Conservation (phyloP, 2,329 filamentous ascomycete species). For the Colletotrichum spinosum region DNA sequence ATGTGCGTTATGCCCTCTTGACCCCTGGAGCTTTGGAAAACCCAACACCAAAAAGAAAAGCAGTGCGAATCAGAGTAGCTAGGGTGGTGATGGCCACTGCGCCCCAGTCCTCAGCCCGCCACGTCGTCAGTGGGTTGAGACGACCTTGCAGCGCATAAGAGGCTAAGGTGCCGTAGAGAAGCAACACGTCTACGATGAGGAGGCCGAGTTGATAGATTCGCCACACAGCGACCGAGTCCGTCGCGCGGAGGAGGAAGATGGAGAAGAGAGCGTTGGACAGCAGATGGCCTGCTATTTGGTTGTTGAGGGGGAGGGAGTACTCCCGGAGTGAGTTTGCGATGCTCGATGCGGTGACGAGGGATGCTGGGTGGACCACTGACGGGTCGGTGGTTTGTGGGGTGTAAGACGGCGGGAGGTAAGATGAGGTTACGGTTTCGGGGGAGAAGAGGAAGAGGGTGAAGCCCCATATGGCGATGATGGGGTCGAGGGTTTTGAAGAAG, state of each 20-base stretch:
- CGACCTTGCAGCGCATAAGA: slow-evolving; percentile 7
- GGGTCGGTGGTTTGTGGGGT: not conserved
- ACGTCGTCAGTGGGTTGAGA: slow-evolving; percentile 11
- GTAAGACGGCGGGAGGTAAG: slow-evolving; percentile 8
- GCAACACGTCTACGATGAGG: slow-evolving; percentile 17
- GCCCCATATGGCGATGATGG: slow-evolving; percentile 28
- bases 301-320: slow-evolving; percentile 23
- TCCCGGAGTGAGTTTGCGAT: not conserved
- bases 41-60: slow-evolving; percentile 12
- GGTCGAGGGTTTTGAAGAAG: slow-evolving; percentile 25
- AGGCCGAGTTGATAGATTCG: slow-evolving; percentile 20
- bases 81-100: slow-evolving; percentile 11
- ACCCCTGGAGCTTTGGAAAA: slow-evolving; percentile 2
- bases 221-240: not conserved
- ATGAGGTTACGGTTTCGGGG: slow-evolving; percentile 14
- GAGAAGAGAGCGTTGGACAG: slow-evolving; percentile 26
- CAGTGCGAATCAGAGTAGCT: not conserved
- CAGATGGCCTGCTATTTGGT: slow-evolving; percentile 19
- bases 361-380: slow-evolving; percentile 7
- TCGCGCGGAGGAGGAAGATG: slow-evolving; percentile 12
- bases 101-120: slow-evolving; percentile 28
- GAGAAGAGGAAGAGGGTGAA: slow-evolving; percentile 23
- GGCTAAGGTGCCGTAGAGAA: slow-evolving; percentile 13
- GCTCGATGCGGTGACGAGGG: not conserved
- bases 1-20: not conserved